phyloP scores from a whole-genome alignment of 2,329 filamentous ascomycete genomes.

The Nannizziopsis arthrosporioides region DNA sequence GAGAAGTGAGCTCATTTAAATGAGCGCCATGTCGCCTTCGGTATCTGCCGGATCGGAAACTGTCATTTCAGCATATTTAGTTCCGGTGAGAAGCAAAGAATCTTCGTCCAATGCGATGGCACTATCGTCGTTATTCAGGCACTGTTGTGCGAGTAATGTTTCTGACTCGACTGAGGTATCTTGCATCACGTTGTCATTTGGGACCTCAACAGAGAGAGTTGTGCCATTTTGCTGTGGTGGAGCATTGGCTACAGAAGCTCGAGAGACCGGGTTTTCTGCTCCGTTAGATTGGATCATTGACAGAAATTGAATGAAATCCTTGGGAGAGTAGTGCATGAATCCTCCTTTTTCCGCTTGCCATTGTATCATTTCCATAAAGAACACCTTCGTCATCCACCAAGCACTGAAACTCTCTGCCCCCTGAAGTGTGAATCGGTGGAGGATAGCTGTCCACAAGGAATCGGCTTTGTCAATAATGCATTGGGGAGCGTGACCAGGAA shows the following conservation, averaged over 20 bases:
- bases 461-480: conserved; percentile 37
- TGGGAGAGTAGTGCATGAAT: conserved; percentile 53
- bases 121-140: conserved; percentile 52
- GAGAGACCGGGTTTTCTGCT: conserved; percentile 16
- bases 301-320: conserved; percentile 22
- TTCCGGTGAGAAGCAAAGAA: conserved; percentile 31
- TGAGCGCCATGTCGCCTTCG: conserved; percentile 37
- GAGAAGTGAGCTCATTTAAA: conserved; percentile 21
- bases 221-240: not conserved
- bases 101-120: conserved; percentile 55
- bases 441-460: conserved; percentile 34
- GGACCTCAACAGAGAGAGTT: not conserved
- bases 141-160: conserved; percentile 22
- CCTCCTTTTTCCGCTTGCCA: conserved; percentile 86
- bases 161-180: not conserved
- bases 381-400: conserved; percentile 72
- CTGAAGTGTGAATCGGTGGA: conserved; percentile 34
- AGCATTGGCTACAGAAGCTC: conserved; percentile 14
- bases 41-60: conserved; percentile 36
- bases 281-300: conserved; percentile 15
- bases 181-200: conserved; percentile 35
- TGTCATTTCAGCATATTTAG: conserved; percentile 38
- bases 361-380: conserved; percentile 85
- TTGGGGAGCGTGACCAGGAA: conserved; percentile 32
- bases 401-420: conserved; percentile 38